A percentile compares a stretch with the other conserved stretches of the same genome.
These are phyloP conservation scores for Phytophthora cryptogea DNA, from an alignment of 352 stramenopile genomes.

Conservation along the genomic window DNA sequence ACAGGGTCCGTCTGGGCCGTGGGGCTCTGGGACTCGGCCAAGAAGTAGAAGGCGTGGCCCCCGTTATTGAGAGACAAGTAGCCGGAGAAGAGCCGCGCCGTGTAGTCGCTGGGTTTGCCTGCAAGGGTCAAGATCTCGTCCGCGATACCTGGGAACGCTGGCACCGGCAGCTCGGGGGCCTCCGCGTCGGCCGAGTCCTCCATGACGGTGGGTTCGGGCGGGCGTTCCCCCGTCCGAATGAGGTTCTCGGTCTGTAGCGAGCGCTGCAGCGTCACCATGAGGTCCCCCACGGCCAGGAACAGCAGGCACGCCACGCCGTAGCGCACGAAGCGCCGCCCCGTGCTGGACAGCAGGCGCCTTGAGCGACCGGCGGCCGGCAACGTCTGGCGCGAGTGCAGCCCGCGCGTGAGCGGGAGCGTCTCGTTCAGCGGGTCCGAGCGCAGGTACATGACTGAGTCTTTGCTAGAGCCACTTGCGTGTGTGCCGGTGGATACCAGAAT, in stretches of 20 bases:
- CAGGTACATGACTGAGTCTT: slow-evolving; percentile 17
- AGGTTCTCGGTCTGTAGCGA: slow-evolving; percentile 34
- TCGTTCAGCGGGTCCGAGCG: slow-evolving; percentile 34
- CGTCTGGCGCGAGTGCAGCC: slow-evolving; percentile 31
- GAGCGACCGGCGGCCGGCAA: slow-evolving; percentile 11
- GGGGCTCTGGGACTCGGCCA: slow-evolving; percentile 63
- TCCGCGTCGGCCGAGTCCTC: slow-evolving; percentile 26
- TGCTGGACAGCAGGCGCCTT: slow-evolving; percentile 28
- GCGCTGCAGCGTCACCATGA: slow-evolving; percentile 40
- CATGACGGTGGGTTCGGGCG: slow-evolving; percentile 13
- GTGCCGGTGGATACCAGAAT: background rate
- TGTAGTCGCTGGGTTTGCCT: slow-evolving; percentile 59
- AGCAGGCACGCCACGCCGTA: slow-evolving; percentile 31
- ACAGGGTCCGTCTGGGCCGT: slow-evolving; percentile 49
- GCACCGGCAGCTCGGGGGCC: background rate
- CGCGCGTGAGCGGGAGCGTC: slow-evolving; percentile 38
- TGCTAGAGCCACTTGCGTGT: background rate
- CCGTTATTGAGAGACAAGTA: slow-evolving; percentile 60
- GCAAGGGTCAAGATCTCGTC: slow-evolving; percentile 56
- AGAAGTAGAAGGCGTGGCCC: slow-evolving; percentile 71
- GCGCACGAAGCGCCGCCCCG: slow-evolving; percentile 26
- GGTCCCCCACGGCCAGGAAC: slow-evolving; percentile 34
- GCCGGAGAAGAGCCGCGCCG: slow-evolving; percentile 54
- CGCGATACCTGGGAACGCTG: slow-evolving; percentile 36
- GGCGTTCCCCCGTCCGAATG: slow-evolving; percentile 19